These are phyloP conservation scores for Fusarium devonianum DNA, from an alignment of 2,329 filamentous ascomycete species.

Conservation along the genomic window DNA sequence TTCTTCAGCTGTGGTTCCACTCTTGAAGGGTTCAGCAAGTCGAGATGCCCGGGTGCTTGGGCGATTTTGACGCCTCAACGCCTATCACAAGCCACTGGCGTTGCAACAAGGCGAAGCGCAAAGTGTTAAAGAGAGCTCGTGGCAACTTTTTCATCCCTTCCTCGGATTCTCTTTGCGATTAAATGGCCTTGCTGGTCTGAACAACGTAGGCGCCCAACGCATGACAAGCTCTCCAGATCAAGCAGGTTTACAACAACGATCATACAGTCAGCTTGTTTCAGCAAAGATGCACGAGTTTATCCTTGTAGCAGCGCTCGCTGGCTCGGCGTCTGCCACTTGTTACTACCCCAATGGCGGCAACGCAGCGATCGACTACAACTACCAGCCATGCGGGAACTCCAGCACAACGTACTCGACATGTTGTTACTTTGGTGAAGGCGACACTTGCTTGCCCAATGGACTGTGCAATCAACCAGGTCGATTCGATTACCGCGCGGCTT, in stretches of 20 bases:
- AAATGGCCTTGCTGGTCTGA: too few relatives aligned
- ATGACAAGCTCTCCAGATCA: not conserved
- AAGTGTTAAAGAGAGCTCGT: not conserved
- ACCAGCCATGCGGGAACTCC: constrained; percentile 29
- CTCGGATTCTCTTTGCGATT: not conserved
- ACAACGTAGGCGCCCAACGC: too few relatives aligned
- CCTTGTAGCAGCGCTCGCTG: constrained; percentile 1
- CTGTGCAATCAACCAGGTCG: constrained; percentile 24
- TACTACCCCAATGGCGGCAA: constrained; percentile 36
- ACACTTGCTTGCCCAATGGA: constrained; percentile 31
- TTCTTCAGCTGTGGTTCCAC: constrained; percentile 1
- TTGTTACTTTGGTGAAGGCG: constrained; percentile 36
- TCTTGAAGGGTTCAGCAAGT: constrained; percentile 3
- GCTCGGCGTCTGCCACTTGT: constrained; percentile 16
- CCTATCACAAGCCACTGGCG: constrained; percentile 25
- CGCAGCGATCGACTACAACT: constrained; percentile 32
- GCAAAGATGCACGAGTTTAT: constrained; percentile 7
- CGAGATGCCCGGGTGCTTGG: not conserved
- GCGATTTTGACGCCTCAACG: constrained; percentile 45
- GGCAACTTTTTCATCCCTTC: not conserved
- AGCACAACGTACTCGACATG: constrained; percentile 29
- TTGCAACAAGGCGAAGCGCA: constrained; percentile 19
- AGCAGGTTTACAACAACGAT: not conserved
- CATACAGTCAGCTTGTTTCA: not conserved
- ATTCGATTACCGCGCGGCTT: constrained; percentile 33